Evolutionary conservation across 257 asterid genomes (phyloP), one percentile per base, ranked within the genome.

Genomic region (Scutellaria minor): DNA sequence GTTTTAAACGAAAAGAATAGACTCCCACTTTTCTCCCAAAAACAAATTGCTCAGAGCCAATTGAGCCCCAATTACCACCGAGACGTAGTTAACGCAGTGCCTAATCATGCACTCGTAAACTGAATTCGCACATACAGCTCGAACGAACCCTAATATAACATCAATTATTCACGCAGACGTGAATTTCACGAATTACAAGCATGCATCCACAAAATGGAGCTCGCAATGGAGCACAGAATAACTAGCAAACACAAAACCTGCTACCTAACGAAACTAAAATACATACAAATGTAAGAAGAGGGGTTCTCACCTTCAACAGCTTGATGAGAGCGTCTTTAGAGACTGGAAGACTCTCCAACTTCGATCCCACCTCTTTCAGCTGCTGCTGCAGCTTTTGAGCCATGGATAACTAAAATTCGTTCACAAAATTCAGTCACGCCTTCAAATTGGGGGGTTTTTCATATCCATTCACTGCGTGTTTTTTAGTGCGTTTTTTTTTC

Each of bases 311-410:
- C 97, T 88, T 88, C 72, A 90, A 65, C 61, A 92, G 89, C 83
- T 86, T 87, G 41, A 88, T 54, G 76, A 92, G 91, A 70, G 92
- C 86, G 78, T 90, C 96, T 74, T 90, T 90, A 35, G 96, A 79
- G 46, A 87, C 53, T 20, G 97, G 97, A 48, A 79, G 88, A 41
- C 15, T 77, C 75, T 79, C 86, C 72, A 92, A 80, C 91, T 88
- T 88, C 81, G 85, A 86, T 78, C 95, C 95, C 20, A 88, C 71
- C 68, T 88, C 92, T 55, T 70, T 77, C 75, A 92, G 88, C 84
- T 88, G 97, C 83, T 83, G 87, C 75, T 85, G 88, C 81, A 86
- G 79, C 88, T 83, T 86, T 10, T 79, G 81, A 55, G 90, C 87
- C 96, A 90, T 90, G 57, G 81, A 62, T 70, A 44, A 46, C 45